These are phyloP conservation scores for Melastoma malabathricum DNA, from an alignment of 345 rosid genomes.

Conservation along the genomic window DNA sequence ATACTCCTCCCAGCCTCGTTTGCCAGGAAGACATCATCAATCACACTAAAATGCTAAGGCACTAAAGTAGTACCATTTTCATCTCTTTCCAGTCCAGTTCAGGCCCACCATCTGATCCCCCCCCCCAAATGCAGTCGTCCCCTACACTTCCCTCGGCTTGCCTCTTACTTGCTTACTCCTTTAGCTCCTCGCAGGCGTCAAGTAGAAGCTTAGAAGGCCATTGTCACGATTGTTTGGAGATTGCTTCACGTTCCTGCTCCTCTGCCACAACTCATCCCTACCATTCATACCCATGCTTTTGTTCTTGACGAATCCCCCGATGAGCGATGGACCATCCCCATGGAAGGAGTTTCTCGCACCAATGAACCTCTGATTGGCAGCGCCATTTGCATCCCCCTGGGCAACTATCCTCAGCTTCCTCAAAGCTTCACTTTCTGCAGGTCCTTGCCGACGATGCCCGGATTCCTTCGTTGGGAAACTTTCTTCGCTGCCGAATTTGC, in stretches of 20 bases:
- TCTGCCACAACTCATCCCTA: conserved; percentile 6
- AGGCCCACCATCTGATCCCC: not conserved
- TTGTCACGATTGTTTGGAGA: conserved; percentile 11
- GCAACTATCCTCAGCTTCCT: conserved; percentile 1
- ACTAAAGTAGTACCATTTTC: conserved; percentile 2
- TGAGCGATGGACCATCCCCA: not conserved
- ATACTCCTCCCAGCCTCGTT: no score
- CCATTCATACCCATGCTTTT: conserved; percentile 2
- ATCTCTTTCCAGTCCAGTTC: conserved; percentile 7
- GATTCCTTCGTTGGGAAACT: not conserved
- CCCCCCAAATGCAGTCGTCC: not conserved
- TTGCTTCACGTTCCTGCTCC: conserved; percentile 6
- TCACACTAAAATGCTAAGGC: no score
- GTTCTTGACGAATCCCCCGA: not conserved
- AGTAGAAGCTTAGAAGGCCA: conserved; percentile 13
- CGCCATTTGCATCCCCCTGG: conserved; percentile 1
- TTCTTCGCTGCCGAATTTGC: conserved; percentile 8
- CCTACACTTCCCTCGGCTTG: conserved; percentile 9
- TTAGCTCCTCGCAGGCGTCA: conserved; percentile 12
- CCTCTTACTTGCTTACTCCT: conserved; percentile 10
- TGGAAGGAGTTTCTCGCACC: conserved; percentile 5
- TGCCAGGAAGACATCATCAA: no score
- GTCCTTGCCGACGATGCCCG: not conserved
- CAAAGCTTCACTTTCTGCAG: conserved; percentile 4
- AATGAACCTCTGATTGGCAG: conserved; percentile 1